Percentiles rank a stretch among this genome's conserved stretches.
Conservation (phyloP, 1,284 basidiomycete genomes). For the Melampsora occidentalis region DNA sequence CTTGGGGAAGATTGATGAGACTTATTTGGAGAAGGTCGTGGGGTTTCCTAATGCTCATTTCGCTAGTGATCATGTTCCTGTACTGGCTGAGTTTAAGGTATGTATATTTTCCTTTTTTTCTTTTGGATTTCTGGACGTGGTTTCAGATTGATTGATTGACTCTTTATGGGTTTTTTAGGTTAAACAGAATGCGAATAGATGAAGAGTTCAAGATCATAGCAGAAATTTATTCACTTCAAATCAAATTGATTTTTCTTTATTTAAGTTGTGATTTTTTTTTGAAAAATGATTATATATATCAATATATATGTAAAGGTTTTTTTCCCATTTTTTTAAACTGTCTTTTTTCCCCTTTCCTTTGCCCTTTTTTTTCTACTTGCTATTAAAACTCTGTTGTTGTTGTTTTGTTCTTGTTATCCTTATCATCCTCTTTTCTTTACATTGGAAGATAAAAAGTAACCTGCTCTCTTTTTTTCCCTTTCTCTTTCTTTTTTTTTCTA, state of each 20-base stretch:
- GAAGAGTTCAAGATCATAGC: not conserved
- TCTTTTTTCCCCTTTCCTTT: conserved; percentile 5
- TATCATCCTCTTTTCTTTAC: not conserved
- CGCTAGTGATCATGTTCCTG: conserved; percentile 58
- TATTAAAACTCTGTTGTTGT: not conserved
- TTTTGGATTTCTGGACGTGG: not conserved
- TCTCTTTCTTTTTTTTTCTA: not conserved
- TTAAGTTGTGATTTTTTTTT: not conserved
- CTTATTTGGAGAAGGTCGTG: conserved; percentile 83
- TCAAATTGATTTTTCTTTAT: not conserved
- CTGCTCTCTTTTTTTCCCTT: not conserved
- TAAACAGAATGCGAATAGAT: not conserved
- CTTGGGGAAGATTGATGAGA: conserved; percentile 79
- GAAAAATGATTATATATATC: not conserved
- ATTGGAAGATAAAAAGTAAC: not conserved
- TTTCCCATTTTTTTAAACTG: not conserved
- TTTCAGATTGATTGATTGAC: not conserved
- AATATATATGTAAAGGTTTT: not conserved
- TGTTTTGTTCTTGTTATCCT: too few species aligned
- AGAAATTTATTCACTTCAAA: not conserved
- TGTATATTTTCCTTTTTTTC: conserved; percentile 54
- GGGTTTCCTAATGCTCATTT: conserved; percentile 97
- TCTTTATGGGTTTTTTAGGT: not conserved
- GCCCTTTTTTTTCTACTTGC: not conserved
- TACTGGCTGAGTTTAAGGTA: conserved; percentile 65